These are phyloP conservation scores for Debaryomyces psychrophilus DNA, from an alignment of 1,139 yeast genomes.

Conservation along the genomic window DNA sequence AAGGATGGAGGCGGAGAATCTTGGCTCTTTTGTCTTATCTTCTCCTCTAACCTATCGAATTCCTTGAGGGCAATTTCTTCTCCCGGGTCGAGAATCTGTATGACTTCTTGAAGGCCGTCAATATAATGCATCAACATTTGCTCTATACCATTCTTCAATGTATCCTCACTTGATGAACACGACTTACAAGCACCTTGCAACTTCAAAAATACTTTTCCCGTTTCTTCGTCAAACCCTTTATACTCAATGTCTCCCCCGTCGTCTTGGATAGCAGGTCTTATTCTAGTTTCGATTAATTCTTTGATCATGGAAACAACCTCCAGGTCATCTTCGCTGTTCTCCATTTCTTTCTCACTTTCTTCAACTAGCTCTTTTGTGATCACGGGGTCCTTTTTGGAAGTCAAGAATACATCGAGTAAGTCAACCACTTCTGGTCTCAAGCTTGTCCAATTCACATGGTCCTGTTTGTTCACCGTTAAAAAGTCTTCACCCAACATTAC, in stretches of 20 bases:
- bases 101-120: slow-evolving; percentile 78
- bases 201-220: slow-evolving; percentile 72
- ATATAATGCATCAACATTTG: slow-evolving; percentile 83
- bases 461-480: slow-evolving; percentile 51
- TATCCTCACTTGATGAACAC: slow-evolving; percentile 76
- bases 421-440: slow-evolving; percentile 50
- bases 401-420: slow-evolving; percentile 41
- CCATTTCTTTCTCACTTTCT: slow-evolving; percentile 37
- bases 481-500: slow-evolving; percentile 80
- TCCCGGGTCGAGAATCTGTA: slow-evolving; percentile 59
- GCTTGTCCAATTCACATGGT: slow-evolving; percentile 50
- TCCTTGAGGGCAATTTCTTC: slow-evolving; percentile 62
- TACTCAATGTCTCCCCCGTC: slow-evolving; percentile 85
- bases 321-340: slow-evolving; percentile 43
- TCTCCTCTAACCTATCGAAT: slow-evolving; percentile 67
- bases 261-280: slow-evolving; percentile 70
- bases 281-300: slow-evolving; percentile 61
- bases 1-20: slow-evolving; percentile 38
- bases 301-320: slow-evolving; percentile 61
- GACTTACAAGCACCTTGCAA: slow-evolving; percentile 84
- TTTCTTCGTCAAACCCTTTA: slow-evolving; percentile 66
- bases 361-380: slow-evolving; percentile 52
- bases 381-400: slow-evolving; percentile 47
- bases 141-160: slow-evolving; percentile 80
- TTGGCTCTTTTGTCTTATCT: slow-evolving; percentile 26